Conservation (phyloP, 768 basidiomycete species). For the Paxillus ammoniavirescens region DNA sequence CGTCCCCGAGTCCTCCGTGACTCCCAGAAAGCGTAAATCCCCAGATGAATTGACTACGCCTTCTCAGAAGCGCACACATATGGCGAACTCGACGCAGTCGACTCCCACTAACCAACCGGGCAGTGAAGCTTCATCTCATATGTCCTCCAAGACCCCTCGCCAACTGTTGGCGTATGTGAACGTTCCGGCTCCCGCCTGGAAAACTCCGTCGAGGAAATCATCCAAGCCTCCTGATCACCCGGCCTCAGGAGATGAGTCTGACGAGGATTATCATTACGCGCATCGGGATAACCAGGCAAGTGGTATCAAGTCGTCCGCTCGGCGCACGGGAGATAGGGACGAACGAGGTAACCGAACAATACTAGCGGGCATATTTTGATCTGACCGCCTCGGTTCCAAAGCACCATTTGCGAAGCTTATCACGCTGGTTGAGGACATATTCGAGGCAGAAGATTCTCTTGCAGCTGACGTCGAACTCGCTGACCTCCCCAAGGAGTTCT, state of each 20-base stretch:
- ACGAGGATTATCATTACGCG: constrained; percentile 39
- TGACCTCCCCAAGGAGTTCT: constrained; percentile 60
- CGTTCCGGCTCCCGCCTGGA: constrained; percentile 28
- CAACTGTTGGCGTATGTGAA: constrained; percentile 34
- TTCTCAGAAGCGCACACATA: constrained; percentile 55
- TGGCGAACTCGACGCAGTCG: constrained; percentile 8
- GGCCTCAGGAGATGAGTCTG: constrained; percentile 57
- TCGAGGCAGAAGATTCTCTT: constrained; percentile 75
- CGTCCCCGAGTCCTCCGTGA: constrained; percentile 32
- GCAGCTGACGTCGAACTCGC: constrained; percentile 51
- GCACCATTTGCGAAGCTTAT: constrained; percentile 75
- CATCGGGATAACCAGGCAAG: constrained; percentile 29
- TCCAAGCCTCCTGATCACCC: constrained; percentile 32
- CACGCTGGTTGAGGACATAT: constrained; percentile 78
- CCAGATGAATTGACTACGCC: constrained; percentile 60
- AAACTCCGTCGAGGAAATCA: constrained; percentile 27
- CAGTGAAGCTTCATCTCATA: constrained; percentile 24
- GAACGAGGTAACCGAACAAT: constrained; percentile 54
- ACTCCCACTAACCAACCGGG: constrained; percentile 12
- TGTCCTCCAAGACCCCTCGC: constrained; percentile 30
- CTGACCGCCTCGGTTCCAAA: constrained; percentile 21
- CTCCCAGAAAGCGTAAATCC: constrained; percentile 73
- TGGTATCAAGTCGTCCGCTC: constrained; percentile 49
- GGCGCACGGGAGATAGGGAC: constrained; percentile 72
- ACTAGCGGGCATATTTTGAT: neutral